Percentiles rank a stretch among this genome's conserved stretches.
Evolutionary conservation across 2,329 filamentous ascomycete genomes (phyloP).

Genomic region (Diaporthe destruens): DNA sequence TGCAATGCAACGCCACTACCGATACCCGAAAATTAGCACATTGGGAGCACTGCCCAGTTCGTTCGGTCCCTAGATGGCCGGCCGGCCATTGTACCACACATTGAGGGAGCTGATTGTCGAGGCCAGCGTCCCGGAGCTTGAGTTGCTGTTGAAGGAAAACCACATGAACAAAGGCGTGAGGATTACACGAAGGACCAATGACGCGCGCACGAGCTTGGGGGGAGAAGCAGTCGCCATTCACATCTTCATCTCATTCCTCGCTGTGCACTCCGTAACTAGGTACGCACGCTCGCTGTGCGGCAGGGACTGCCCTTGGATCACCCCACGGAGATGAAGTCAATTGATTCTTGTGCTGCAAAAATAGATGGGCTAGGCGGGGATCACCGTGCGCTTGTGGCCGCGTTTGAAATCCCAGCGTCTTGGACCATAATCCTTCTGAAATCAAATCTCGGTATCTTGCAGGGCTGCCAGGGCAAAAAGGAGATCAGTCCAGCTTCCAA

Average conservation of each 20-base stretch:
- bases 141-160: background rate
- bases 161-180: conserved; percentile 16
- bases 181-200: conserved; percentile 26
- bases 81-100: background rate
- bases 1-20: conserved; percentile 21
- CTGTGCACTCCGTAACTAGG: no score
- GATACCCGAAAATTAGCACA: conserved; percentile 16
- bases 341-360: conserved; percentile 25
- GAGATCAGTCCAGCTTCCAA: conserved; percentile 4
- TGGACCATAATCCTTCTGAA: conserved; percentile 9
- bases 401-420: conserved; percentile 8
- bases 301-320: background rate
- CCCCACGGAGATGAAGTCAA: conserved; percentile 8
- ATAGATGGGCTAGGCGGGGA: conserved; percentile 21
- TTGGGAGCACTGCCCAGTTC: conserved; percentile 22
- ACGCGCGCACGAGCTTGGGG: background rate
- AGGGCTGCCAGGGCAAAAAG: conserved; percentile 17
- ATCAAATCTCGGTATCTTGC: conserved; percentile 6
- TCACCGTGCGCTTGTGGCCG: conserved; percentile 14
- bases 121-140: background rate
- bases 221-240: background rate
- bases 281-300: background rate
- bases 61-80: background rate
- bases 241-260: background rate
- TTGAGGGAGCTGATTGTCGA: background rate